Percentiles rank a stretch among this genome's conserved stretches.
phyloP scores from a whole-genome alignment of 1,139 yeast species.

The Diutina ranongensis region DNA sequence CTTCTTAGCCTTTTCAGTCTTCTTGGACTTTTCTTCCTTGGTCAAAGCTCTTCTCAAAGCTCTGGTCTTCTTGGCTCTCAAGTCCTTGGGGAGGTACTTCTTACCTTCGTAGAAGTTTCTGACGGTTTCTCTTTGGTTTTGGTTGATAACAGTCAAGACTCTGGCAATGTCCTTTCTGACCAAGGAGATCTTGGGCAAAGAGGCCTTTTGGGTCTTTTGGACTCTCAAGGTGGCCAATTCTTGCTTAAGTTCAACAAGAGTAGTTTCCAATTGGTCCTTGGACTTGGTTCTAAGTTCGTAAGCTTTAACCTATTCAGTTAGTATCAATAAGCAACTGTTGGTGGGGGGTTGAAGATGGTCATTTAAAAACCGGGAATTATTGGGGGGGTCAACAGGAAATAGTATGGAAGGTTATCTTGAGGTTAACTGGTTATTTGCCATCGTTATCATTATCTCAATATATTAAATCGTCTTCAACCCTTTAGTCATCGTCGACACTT shows the following conservation, averaged over 20 bases:
- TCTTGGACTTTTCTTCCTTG: constrained; percentile 68
- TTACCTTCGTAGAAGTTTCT: constrained; percentile 93
- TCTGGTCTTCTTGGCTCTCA: constrained; percentile 99
- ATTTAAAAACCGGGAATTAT: no score
- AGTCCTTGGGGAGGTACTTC: constrained; percentile 96
- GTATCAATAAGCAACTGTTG: no score
- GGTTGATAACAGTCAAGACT: constrained; percentile 94
- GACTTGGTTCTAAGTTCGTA: constrained; percentile 96
- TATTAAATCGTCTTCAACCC: no score
- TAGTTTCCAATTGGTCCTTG: constrained; percentile 90
- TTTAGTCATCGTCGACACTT: neutral
- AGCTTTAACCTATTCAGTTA: constrained; percentile 61
- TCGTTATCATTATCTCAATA: no score
- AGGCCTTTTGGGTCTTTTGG: constrained; percentile 87
- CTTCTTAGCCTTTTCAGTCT: constrained; percentile 88
- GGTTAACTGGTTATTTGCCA: no score
- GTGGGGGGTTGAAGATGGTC: no score
- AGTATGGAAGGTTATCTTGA: no score
- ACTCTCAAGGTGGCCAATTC: constrained; percentile 95
- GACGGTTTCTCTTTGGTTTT: constrained; percentile 92
- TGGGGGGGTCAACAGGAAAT: no score
- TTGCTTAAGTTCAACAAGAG: constrained; percentile 93
- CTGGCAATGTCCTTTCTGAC: constrained; percentile 98
- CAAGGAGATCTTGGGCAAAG: constrained; percentile 88
- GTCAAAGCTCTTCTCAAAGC: constrained; percentile 97